Percentiles rank a stretch among this genome's conserved stretches.
These are phyloP conservation scores for Phytophthora lateralis DNA, from an alignment of 352 stramenopile genomes.

Conservation along the genomic window DNA sequence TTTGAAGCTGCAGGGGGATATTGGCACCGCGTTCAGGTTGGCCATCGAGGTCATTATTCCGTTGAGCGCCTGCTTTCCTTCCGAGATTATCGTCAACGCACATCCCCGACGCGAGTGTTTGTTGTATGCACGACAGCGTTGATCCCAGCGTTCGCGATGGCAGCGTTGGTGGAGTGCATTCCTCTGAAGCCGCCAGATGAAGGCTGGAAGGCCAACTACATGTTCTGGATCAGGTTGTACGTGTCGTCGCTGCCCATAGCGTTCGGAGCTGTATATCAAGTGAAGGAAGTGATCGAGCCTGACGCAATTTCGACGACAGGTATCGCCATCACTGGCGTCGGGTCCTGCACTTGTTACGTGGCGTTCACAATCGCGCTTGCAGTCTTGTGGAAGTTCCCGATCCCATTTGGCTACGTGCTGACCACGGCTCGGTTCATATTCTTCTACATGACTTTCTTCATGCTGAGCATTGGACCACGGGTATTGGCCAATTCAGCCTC, in stretches of 20 bases:
- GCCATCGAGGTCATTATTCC: conserved; percentile 8
- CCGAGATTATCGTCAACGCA: conserved; percentile 14
- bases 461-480: conserved; percentile 17
- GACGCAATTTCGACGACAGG: conserved; percentile 4
- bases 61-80: conserved; percentile 12
- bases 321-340: conserved; percentile 7
- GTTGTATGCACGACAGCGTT: conserved; percentile 4
- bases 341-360: conserved; percentile 20
- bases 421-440: conserved; percentile 15
- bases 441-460: conserved; percentile 24
- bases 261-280: conserved; percentile 9
- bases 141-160: conserved; percentile 9
- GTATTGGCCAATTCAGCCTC: not conserved
- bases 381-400: conserved; percentile 22
- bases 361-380: conserved; percentile 19
- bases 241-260: conserved; percentile 10
- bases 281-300: conserved; percentile 9
- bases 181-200: conserved; percentile 19
- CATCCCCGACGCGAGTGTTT: not conserved
- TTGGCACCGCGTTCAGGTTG: conserved; percentile 18
- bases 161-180: conserved; percentile 24
- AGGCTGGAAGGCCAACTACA: conserved; percentile 25
- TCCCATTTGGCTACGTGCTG: conserved; percentile 26
- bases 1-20: not conserved
- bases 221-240: conserved; percentile 18